Percentiles rank a stretch among this genome's conserved stretches.
Conservation (phyloP, 2,329 filamentous ascomycete species). For the Cytospora paraplurivora region DNA sequence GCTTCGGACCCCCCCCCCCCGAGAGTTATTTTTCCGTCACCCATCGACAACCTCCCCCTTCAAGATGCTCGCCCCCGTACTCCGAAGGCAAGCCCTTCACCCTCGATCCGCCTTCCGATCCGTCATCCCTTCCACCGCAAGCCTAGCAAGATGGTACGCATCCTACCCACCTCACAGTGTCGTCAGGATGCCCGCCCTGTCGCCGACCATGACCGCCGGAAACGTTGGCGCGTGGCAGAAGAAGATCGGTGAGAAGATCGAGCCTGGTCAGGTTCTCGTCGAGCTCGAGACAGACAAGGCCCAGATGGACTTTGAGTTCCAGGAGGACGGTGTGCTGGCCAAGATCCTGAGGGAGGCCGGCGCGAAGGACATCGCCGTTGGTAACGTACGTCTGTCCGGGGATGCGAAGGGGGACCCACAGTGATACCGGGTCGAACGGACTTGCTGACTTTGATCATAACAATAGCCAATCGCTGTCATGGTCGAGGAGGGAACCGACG, state of each 20-base stretch:
- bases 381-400: constrained; percentile 71
- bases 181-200: constrained; percentile 97
- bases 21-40: constrained; percentile 33
- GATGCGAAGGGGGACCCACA: constrained; percentile 14
- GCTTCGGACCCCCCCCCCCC: constrained; percentile 31
- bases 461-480: constrained; percentile 89
- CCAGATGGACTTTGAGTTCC: constrained; percentile 99
- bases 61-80: constrained; percentile 64
- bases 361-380: constrained; percentile 90
- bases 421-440: constrained; percentile 1
- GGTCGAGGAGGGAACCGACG: constrained; percentile 87
- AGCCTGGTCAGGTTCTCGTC: constrained; percentile 91
- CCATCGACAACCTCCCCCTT: constrained; percentile 24
- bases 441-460: constrained; percentile 21
- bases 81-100: constrained; percentile 64
- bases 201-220: constrained; percentile 94
- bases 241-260: constrained; percentile 85
- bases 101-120: constrained; percentile 53
- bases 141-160: constrained; percentile 67
- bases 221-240: constrained; percentile 99
- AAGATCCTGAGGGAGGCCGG: constrained; percentile 93
- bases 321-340: constrained; percentile 94
- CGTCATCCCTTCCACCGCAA: constrained; percentile 54
- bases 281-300: constrained; percentile 99
- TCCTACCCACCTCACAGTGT: constrained; percentile 94